Conservation (phyloP, 129 eudicot genomes). For the Pseudognaphalium luteoalbum region DNA sequence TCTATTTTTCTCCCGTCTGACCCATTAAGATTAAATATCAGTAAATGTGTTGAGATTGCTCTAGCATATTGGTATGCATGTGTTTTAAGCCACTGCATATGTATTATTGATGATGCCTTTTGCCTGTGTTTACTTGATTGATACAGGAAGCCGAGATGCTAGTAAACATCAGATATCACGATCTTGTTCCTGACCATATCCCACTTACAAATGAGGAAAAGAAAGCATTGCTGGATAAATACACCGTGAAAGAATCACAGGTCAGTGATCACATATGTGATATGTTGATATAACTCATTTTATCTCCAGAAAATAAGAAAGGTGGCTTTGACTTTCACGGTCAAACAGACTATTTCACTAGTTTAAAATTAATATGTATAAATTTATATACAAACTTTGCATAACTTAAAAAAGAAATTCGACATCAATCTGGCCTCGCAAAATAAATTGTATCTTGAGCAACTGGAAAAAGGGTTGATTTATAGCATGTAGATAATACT, state of each 20-base stretch:
- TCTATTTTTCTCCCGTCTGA: background rate
- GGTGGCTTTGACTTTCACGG: constrained; percentile 16
- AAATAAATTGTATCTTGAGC: background rate
- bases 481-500: background rate
- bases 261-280: constrained; percentile 5
- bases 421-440: constrained; percentile 3
- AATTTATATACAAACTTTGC: background rate
- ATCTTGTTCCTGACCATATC: constrained; percentile 43
- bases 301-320: background rate
- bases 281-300: background rate
- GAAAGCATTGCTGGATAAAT: constrained; percentile 30
- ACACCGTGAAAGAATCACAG: constrained; percentile 39
- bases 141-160: constrained; percentile 41
- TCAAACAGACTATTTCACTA: constrained; percentile 5
- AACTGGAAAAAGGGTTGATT: background rate
- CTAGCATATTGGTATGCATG: background rate
- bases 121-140: background rate
- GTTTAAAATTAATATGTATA: background rate
- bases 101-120: background rate
- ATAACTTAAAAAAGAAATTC: background rate
- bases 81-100: background rate
- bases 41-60: background rate
- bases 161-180: constrained; percentile 39
- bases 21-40: background rate
- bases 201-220: constrained; percentile 39